Evolutionary conservation across 2,329 filamentous ascomycete genomes (phyloP).

Genomic region (Stagonosporopsis rhizophila): DNA sequence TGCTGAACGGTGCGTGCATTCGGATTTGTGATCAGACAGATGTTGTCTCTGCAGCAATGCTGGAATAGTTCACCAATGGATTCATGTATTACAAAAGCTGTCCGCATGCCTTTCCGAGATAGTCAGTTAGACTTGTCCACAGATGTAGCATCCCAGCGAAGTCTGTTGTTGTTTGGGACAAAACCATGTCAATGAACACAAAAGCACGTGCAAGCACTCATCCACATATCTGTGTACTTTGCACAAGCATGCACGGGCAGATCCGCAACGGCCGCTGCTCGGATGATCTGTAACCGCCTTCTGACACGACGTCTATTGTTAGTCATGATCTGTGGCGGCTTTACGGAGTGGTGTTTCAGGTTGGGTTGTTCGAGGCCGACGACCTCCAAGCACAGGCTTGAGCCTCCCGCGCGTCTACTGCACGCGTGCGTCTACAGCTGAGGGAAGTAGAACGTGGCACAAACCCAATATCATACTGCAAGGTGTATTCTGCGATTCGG

Average conservation of each 20-base stretch:
- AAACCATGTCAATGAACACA: background rate
- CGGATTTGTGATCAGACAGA: too few species aligned
- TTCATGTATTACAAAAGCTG: background rate
- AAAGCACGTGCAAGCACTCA: slow-evolving; percentile 4
- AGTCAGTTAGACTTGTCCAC: background rate
- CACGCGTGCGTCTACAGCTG: slow-evolving; percentile 3
- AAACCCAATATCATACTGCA: slow-evolving; percentile 11
- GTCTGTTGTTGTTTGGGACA: background rate
- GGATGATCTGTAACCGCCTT: slow-evolving; percentile 7
- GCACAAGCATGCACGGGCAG: slow-evolving; percentile 9
- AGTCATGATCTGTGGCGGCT: slow-evolving; percentile 23
- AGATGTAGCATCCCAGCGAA: background rate
- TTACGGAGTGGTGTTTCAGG: slow-evolving; percentile 33
- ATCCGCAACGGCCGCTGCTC: slow-evolving; percentile 4
- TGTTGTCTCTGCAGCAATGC: background rate
- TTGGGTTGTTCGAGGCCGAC: slow-evolving; percentile 15
- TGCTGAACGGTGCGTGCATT: too few species aligned
- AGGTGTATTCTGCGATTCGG: slow-evolving; percentile 6
- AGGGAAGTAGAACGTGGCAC: slow-evolving; percentile 5
- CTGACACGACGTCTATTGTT: slow-evolving; percentile 16
- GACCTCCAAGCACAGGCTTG: slow-evolving; percentile 14
- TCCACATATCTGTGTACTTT: background rate
- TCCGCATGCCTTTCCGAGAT: too few species aligned
- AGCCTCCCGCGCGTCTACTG: slow-evolving; percentile 22
- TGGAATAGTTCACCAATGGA: background rate